Conservation (phyloP, 495 filamentous ascomycete genomes). For the Poronia punctata region DNA sequence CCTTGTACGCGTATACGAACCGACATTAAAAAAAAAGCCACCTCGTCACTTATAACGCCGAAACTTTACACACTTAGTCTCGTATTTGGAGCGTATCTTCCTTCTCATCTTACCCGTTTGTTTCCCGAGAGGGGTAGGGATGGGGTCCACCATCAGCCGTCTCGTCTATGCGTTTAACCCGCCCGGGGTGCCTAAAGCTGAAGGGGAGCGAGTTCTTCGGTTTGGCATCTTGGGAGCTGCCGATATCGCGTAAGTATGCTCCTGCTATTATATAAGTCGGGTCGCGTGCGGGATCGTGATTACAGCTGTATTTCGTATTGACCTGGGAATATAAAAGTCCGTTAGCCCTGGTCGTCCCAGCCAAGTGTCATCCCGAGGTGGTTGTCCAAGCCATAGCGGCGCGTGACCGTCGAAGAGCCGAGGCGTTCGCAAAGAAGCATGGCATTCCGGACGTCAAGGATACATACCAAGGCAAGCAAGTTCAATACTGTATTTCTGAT, state of each 20-base stretch:
- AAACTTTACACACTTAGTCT: no score
- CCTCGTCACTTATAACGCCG: no score
- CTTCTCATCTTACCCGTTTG: no score
- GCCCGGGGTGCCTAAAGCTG: constrained; percentile 19
- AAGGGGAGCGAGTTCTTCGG: constrained; percentile 25
- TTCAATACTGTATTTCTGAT: constrained; percentile 7
- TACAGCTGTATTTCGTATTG: neutral
- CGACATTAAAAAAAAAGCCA: no score
- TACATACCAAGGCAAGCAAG: constrained; percentile 31
- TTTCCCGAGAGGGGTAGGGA: no score
- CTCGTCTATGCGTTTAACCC: constrained; percentile 16
- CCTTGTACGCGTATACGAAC: no score
- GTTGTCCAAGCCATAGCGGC: constrained; percentile 50
- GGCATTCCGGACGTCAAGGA: constrained; percentile 44
- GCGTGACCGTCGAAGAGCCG: constrained; percentile 39
- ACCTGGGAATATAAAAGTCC: constrained; percentile 29
- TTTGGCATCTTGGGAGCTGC: constrained; percentile 39
- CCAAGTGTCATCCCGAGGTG: constrained; percentile 50
- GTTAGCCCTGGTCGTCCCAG: constrained; percentile 42
- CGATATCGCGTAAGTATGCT: constrained; percentile 28
- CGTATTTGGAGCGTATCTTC: no score
- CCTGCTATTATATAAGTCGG: neutral
- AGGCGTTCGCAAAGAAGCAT: constrained; percentile 47
- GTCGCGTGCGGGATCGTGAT: neutral
- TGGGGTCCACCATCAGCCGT: neutral